These are phyloP conservation scores for Chrysoporthe puriensis DNA, from an alignment of 2,329 filamentous ascomycete species.

Conservation along the genomic window DNA sequence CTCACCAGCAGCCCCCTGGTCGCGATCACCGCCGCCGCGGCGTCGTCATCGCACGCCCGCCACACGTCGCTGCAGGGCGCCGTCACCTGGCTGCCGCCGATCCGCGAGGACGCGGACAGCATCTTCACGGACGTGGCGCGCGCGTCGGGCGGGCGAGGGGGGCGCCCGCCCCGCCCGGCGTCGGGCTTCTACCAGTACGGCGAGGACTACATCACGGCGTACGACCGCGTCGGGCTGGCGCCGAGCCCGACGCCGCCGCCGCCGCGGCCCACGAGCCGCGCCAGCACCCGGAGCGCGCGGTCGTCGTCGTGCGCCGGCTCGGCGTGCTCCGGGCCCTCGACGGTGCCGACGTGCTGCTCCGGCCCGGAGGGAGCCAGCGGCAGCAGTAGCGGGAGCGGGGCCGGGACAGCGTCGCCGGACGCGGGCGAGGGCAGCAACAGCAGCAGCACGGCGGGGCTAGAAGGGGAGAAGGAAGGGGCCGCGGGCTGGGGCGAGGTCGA, in stretches of 20 bases:
- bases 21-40: constrained; percentile 1
- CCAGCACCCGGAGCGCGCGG: constrained; percentile 5
- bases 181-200: constrained; percentile 25
- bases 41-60: constrained; percentile 4
- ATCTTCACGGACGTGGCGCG: constrained; percentile 15
- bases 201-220: constrained; percentile 28
- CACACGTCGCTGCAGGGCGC: constrained; percentile 8
- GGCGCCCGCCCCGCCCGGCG: background rate
- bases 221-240: constrained; percentile 16
- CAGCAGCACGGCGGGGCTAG: background rate
- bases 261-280: constrained; percentile 11
- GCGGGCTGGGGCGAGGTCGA: constrained; percentile 5
- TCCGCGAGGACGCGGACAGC: constrained; percentile 21
- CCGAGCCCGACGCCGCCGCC: constrained; percentile 4
- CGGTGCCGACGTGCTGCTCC: background rate
- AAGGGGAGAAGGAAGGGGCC: background rate
- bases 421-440: background rate
- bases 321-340: background rate
- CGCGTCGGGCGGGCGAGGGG: background rate
- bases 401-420: background rate
- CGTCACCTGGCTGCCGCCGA: constrained; percentile 23
- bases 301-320: background rate
- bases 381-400: background rate
- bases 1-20: background rate
- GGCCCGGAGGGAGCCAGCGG: background rate